phyloP scores from a whole-genome alignment of 768 basidiomycete species.

The Hygrophorus pudorinus region DNA sequence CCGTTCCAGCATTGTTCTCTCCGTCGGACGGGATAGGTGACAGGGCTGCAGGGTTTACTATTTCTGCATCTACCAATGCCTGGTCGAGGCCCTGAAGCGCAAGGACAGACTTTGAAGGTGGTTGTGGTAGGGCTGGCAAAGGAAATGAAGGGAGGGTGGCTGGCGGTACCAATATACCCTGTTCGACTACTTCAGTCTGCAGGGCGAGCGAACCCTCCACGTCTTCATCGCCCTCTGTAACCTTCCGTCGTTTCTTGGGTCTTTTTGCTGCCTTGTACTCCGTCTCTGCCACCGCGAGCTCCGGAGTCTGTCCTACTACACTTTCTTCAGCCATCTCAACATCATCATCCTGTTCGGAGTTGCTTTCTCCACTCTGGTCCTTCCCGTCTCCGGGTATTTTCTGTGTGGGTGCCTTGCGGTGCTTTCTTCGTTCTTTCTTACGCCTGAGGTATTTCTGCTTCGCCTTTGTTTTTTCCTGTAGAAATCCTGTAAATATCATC shows the following conservation, averaged over 20 bases:
- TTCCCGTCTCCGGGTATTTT: constrained; percentile 4
- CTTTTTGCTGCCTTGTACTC: constrained; percentile 13
- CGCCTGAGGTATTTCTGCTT: constrained; percentile 65
- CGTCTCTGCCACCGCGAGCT: too few relatives aligned
- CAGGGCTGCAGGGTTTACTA: constrained; percentile 48
- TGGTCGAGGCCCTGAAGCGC: constrained; percentile 72
- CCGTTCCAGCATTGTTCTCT: constrained; percentile 31
- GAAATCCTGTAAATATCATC: background rate
- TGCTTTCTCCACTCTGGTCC: constrained; percentile 14
- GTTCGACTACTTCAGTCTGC: background rate
- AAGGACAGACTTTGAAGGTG: constrained; percentile 61
- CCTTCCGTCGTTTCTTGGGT: constrained; percentile 36
- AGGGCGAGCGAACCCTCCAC: constrained; percentile 14
- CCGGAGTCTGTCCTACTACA: background rate
- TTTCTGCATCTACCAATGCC: constrained; percentile 57
- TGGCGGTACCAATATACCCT: constrained; percentile 7
- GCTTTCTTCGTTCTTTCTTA: constrained; percentile 60
- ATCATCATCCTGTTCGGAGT: constrained; percentile 11
- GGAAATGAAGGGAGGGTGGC: constrained; percentile 60
- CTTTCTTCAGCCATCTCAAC: constrained; percentile 14
- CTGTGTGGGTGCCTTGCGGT: constrained; percentile 5
- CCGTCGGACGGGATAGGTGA: constrained; percentile 32
- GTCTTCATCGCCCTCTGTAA: constrained; percentile 17
- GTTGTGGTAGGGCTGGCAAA: constrained; percentile 50
- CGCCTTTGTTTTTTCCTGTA: constrained; percentile 40